Evolutionary conservation across 2,329 filamentous ascomycete species (phyloP), one percentile per base, ranked within the genome.

Genomic region (Fusarium coffeatum): DNA sequence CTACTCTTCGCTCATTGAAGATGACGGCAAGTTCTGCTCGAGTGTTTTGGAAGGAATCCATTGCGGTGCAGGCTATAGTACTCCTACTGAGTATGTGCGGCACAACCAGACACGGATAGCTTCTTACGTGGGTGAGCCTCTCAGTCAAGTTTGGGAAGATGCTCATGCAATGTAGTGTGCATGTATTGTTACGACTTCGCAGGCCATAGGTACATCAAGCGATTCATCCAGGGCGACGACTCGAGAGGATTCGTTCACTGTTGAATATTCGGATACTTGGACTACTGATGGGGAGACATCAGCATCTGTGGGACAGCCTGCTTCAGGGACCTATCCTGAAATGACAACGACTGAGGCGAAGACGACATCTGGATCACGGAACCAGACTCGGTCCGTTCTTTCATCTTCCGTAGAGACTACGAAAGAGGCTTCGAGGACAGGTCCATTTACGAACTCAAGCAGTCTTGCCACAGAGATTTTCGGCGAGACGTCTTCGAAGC

Each of bases 1-100:
- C 12, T 80, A 77, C 55, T 76, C 74, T 2, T 78, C 78, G 1
- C 72, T 80, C 10, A 45, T 67, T 8, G 55, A 59, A 25, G 61
- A 76, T n/a, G 77, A 75, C 1, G 56, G 62, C 27, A 54, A 67
- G 1, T 80, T 78, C 32, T 80, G 78, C 55, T 76, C 74, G 1
- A 73, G 68, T 63, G 55, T 80, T 22, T 43, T 80, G 8, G 73
- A 75, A 37, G 47, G 59, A 9, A 65, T 41, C 5, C 71, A 70
- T 12, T 76, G 74, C 50, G 55, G 64, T 16, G 60, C 59, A 7
- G 65, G 64, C 6, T 74, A 76, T 43, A 72, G 61, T 50, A 79
- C 76, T 13, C 78, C 78, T 27, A 60, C 65, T 8, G 71, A 76
- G 48, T 79, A 77, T 55, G 64, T 73, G 41, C 72, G 71, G 4